Percentiles rank a stretch among this genome's conserved stretches.
phyloP scores from a whole-genome alignment of 2,329 filamentous ascomycete genomes.

The Aspergillus alliaceus region DNA sequence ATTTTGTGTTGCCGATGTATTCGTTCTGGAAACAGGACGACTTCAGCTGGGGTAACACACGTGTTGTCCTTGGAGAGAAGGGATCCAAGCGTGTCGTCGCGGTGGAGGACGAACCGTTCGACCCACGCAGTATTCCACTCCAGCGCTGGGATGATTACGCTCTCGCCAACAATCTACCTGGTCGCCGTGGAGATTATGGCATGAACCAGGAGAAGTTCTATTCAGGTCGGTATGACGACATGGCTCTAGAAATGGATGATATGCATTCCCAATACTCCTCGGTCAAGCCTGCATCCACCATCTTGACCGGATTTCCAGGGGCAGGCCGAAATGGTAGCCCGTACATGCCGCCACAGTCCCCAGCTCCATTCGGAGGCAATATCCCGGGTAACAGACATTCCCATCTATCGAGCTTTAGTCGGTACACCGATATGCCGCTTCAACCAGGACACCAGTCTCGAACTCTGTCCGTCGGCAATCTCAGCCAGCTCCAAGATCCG shows the following conservation, averaged over 20 bases:
- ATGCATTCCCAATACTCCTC: conserved; percentile 96
- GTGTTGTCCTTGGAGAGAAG: conserved; percentile 93
- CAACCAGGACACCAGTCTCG: conserved; percentile 43
- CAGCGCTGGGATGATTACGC: conserved; percentile 99
- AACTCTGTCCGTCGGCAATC: conserved; percentile 61
- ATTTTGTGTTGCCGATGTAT: conserved; percentile 86
- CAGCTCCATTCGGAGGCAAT: conserved; percentile 66
- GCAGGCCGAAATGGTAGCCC: conserved; percentile 55
- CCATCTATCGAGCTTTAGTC: conserved; percentile 68
- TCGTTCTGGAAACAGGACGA: conserved; percentile 99
- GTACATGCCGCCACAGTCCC: conserved; percentile 82
- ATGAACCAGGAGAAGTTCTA: conserved; percentile 62
- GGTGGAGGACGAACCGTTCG: conserved; percentile 78
- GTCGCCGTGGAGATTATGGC: conserved; percentile 71
- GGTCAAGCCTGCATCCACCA: conserved; percentile 79
- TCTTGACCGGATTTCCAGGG: conserved; percentile 78
- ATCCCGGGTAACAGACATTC: conserved; percentile 57
- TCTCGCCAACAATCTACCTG: conserved; percentile 78
- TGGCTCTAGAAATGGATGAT: conserved; percentile 92
- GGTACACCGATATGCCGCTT: conserved; percentile 63
- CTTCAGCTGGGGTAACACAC: conserved; percentile 98
- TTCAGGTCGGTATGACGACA: conserved; percentile 67
- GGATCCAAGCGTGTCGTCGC: conserved; percentile 88
- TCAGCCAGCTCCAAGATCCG: conserved; percentile 47
- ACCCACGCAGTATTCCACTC: conserved; percentile 87